A percentile compares a stretch with the other conserved stretches of the same genome.
Conservation (phyloP, 2,329 filamentous ascomycete species). For the Pestalotiopsis sp. region DNA sequence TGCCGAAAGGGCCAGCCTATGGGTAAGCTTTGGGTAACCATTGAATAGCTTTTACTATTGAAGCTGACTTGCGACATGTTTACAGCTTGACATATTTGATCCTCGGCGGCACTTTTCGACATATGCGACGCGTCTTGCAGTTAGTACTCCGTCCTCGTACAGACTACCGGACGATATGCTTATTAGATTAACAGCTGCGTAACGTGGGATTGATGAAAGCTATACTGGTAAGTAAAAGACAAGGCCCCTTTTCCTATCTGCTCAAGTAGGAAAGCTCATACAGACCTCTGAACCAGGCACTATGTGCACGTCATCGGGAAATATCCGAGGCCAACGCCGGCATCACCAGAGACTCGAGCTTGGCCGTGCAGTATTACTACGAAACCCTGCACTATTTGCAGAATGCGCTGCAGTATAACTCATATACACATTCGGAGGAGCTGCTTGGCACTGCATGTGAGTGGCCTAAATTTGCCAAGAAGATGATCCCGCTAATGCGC, state of each 20-base stretch:
- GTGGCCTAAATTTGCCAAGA: neutral
- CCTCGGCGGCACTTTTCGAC: slow-evolving; percentile 34
- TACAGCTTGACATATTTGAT: slow-evolving; percentile 35
- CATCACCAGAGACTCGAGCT: slow-evolving; percentile 36
- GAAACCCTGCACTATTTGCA: slow-evolving; percentile 65
- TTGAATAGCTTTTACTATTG: neutral
- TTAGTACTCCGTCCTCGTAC: slow-evolving; percentile 11
- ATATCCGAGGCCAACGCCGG: slow-evolving; percentile 20
- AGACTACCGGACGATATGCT: neutral
- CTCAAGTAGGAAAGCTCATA: slow-evolving; percentile 32
- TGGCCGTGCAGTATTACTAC: slow-evolving; percentile 59
- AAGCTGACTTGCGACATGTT: neutral
- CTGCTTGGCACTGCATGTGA: slow-evolving; percentile 61
- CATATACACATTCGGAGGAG: slow-evolving; percentile 60
- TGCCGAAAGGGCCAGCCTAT: slow-evolving; percentile 25
- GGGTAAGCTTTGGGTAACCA: slow-evolving; percentile 16
- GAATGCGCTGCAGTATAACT: slow-evolving; percentile 58
- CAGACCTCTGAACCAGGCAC: slow-evolving; percentile 58
- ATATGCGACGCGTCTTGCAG: slow-evolving; percentile 35
- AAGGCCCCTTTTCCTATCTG: neutral
- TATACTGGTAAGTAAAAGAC: neutral
- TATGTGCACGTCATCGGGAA: slow-evolving; percentile 51
- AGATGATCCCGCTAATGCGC: neutral
- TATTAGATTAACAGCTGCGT: neutral
- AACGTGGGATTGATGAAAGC: slow-evolving; percentile 7